Evolutionary conservation across 2,329 filamentous ascomycete genomes (phyloP).

Genomic region (Chalaropsis thielavioides): DNA sequence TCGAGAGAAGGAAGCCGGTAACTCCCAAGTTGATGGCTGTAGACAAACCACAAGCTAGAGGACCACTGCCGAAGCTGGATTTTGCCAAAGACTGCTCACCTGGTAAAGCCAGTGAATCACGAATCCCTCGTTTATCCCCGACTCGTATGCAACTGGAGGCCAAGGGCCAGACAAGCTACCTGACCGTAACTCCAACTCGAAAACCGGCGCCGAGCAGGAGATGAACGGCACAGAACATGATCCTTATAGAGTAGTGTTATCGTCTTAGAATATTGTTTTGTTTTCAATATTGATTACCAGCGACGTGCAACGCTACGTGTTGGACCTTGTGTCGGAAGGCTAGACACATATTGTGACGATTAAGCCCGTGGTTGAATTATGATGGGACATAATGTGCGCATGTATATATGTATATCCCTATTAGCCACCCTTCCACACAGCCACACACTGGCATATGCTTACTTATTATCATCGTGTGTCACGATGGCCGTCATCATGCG

Average conservation of each 20-base stretch:
- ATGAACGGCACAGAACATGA: neutral
- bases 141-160: neutral
- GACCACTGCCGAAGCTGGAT: neutral
- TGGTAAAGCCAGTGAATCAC: neutral
- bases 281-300: neutral
- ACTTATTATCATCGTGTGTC: conserved; percentile 33
- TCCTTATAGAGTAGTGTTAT: neutral
- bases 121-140: conserved; percentile 5
- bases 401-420: neutral
- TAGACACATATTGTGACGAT: too few species aligned
- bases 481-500: conserved; percentile 95
- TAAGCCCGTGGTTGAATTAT: too few species aligned
- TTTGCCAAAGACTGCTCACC: neutral
- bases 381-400: too few species aligned
- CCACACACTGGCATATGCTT: neutral
- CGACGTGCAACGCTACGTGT: neutral
- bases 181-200: neutral
- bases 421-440: neutral
- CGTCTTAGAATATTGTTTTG: neutral
- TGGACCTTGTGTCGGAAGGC: too few species aligned
- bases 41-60: too few species aligned
- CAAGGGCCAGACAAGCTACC: neutral
- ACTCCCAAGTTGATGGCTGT: neutral
- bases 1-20: neutral
- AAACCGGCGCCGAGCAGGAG: neutral